Base-by-base conservation (phyloP, 495 filamentous ascomycete genomes). In the Corynascus novoguineensis region DNA sequence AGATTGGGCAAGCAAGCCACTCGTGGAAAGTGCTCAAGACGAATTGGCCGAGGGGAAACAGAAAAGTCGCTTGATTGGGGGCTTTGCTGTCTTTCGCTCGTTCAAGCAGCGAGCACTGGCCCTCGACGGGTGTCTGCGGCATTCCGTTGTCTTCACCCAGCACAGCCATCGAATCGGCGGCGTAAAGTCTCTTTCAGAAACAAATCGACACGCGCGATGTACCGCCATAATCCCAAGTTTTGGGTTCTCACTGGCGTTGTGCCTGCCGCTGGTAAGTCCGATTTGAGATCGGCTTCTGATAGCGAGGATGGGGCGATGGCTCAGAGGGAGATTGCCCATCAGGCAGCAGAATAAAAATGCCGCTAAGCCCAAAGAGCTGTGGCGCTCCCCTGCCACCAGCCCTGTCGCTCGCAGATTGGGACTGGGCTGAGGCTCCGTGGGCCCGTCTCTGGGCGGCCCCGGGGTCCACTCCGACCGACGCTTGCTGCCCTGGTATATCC, bases 291-390 rank as follows among this genome's bases (percentile, higher is more conserved):
- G 34, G 58, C 41, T 51, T 50, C 58, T 44, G 41, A 46, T 37
- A n/a, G n/a, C 5, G 27, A 50, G 42, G 24, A 45, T 46, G 38
- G 53, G 58, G 38, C 25, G 40, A 41, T 27, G 46, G 29, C 15
- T n/a, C 25, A 42, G 32, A 17, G 5, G 28, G 27, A 40, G 40
- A 50, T 46, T 50, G 37, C 27, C n/a, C 32, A 27, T 56, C 53
- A 60, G 59, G 59, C 59, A 60, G 41, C 59, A 60, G 59, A 53
- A 60, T 60, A 47, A 53, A 42, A 48, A n/a, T 8, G 8, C 17
- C 27, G 53, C 58, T 50, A 51, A 55, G 29, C 58, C 32, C 37
- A 10, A 54, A 31, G 9, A 6, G 50, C 8, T 19, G 21, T 54
- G 50, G 52, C 41, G 22, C 32, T 3, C 28, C 27, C 21, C 17